phyloP scores from a whole-genome alignment of 768 basidiomycete genomes.

The Boletus pseudopeckii region DNA sequence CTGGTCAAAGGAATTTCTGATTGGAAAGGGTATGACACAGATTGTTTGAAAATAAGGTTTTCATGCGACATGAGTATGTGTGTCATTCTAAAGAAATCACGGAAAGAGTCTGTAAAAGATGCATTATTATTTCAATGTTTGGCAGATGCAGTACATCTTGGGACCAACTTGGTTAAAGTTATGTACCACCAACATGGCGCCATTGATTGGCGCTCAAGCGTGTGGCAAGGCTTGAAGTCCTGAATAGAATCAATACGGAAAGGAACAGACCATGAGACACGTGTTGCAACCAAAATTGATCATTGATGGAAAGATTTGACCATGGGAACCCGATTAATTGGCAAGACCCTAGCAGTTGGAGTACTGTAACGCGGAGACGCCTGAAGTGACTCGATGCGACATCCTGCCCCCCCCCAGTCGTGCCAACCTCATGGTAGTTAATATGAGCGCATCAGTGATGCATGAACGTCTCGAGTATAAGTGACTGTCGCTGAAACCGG shows the following conservation, averaged over 20 bases:
- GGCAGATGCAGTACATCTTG: neutral
- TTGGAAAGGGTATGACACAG: neutral
- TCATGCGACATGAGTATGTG: neutral
- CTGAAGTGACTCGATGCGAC: neutral
- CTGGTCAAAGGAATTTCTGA: neutral
- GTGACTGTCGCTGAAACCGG: neutral
- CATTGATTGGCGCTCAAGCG: neutral
- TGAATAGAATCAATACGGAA: neutral
- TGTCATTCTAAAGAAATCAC: neutral
- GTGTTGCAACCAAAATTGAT: neutral
- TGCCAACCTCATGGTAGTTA: neutral
- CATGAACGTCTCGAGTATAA: neutral
- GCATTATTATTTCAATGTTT: too few relatives aligned
- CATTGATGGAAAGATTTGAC: neutral
- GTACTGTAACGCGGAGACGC: neutral
- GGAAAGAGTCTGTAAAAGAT: neutral
- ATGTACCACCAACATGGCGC: neutral
- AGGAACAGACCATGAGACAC: too few relatives aligned
- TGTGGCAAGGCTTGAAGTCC: neutral
- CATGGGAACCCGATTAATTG: neutral
- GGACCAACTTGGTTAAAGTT: constrained; percentile 1
- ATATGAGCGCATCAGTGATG: neutral
- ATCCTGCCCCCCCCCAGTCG: neutral
- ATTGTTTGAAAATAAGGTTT: neutral
- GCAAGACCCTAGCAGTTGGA: neutral